Evolutionary conservation across 306 rosid species (phyloP), one percentile per base, ranked within the genome.

Genomic region (Quercus suber): DNA sequence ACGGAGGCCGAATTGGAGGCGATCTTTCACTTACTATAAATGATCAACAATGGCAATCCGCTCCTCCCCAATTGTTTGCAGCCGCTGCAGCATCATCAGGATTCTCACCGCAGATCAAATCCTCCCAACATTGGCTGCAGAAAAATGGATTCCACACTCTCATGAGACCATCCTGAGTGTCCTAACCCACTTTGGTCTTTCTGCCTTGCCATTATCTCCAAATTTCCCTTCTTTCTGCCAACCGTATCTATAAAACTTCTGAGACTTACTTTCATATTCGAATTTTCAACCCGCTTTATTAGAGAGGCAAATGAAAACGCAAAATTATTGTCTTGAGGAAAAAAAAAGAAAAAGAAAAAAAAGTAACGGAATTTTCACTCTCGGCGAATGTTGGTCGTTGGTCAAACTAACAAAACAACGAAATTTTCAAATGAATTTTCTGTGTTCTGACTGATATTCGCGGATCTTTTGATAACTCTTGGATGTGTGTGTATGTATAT

Each of bases 51-150:
- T 88, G 90, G 90, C 91, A 83, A 82, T 30, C 85, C 5, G 85
- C 89, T 55, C 85, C 85, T 77, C 86, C 90, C 37, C 93, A 78
- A 82, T 56, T 81, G 75, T 82, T 83, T 79, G 90, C 97, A 87
- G 85, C 82, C 86, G 95, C 98, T 89, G 99, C 99, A 96, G 99
- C 99, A 96, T 96, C 99, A 96, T 96, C 99, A 96, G 99, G 99
- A 96, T 96, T 96, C 99, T 88, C 91, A 82, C 89, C 78, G 52
- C 99, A 89, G 86, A 90, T 83, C 51, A 90, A 85, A 69, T 68
- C 85, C 37, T 70, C 84, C 25, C 91, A 87, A 84, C 79, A 81
- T 85, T 86, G 92, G 97, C 86, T 82, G 86, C 96, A 88, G 76
- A 89, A 83, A 73, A 88, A 89, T 80, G 94, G 91, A 41, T 90